These are phyloP conservation scores for Podaxis sp. DNA, from an alignment of 768 basidiomycete genomes.

Conservation along the genomic window DNA sequence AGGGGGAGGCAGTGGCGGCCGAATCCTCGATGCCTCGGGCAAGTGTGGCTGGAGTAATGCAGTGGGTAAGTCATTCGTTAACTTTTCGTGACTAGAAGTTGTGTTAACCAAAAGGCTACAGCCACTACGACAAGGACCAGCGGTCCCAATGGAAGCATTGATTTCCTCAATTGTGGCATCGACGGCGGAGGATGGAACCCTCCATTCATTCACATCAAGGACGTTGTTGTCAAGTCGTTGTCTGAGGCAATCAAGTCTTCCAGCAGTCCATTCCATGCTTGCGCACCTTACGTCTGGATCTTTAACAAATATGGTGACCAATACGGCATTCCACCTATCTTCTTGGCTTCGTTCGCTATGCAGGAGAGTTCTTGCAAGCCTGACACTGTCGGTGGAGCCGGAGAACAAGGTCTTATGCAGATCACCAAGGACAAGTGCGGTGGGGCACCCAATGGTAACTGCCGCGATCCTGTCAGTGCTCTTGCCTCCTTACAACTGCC, in stretches of 20 bases:
- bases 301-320: constrained; percentile 61
- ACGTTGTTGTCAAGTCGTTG: constrained; percentile 49
- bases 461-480: constrained; percentile 41
- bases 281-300: constrained; percentile 43
- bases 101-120: constrained; percentile 22
- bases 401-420: constrained; percentile 89
- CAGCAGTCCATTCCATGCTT: constrained; percentile 57
- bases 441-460: constrained; percentile 48
- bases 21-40: constrained; percentile 11
- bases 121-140: constrained; percentile 44
- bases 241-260: constrained; percentile 44
- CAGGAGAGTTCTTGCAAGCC: constrained; percentile 79
- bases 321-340: constrained; percentile 60
- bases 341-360: constrained; percentile 86
- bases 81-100: not conserved
- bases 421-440: constrained; percentile 76
- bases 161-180: constrained; percentile 81
- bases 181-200: constrained; percentile 72
- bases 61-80: constrained; percentile 33
- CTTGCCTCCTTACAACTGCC: constrained; percentile 4
- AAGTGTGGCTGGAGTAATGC: constrained; percentile 13
- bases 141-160: constrained; percentile 72
- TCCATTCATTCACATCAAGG: constrained; percentile 51
- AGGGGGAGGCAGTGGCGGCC: constrained; percentile 12
- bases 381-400: constrained; percentile 62